Base-by-base conservation (phyloP, 148 eudicot genomes). In the Agrostemma githago region DNA sequence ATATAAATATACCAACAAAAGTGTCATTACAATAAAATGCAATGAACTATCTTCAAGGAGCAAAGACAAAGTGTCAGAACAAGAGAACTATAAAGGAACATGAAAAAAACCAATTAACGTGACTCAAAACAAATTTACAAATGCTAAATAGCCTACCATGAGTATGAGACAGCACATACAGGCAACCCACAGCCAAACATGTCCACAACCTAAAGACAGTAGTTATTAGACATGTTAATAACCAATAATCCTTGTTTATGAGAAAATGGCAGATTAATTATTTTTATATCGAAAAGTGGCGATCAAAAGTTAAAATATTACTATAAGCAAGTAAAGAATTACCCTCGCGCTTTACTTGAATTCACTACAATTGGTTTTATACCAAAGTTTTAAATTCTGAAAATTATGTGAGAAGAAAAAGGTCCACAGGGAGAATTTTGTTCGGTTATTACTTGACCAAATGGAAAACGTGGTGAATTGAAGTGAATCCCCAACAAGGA, bases 111-210 rank as follows among this genome's bases (percentile, higher is more conserved):
- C 34, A 26, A 26, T 26, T 1, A 26, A 26, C 34, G 34, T 26
- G 34, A 26, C 34, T 26, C 34, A 56, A 70, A 6, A 10, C 58
- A 4, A 40, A 76, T 53, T 43, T 26, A 66, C 64, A 60, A 44
- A 73, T 34, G n/a, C 19, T 10, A 12, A 68, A 67, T 20, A 51
- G 9, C 66, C 80, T 89, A 94, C 98, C 98, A 95, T 57, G 99
- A 95, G 82, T 95, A 95, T 16, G 99, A 92, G 76, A 86, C 94
- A 63, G 99, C 99, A 68, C 97, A 95, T 68, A 95, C 97, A n/a
- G 99, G 99, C 62, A 95, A 79, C 63, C 99, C 97, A 84, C 97
- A 95, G 20, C 97, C 99, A 84, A 95, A 95, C 99, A 95, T 95
- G 85, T 95, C 99, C 41, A 95, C 99, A 66, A 95, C 97, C 98